A percentile compares a stretch with the other conserved stretches of the same genome.
phyloP scores from a whole-genome alignment of 805 yeast genomes.

The Kuraishia molischiana region DNA sequence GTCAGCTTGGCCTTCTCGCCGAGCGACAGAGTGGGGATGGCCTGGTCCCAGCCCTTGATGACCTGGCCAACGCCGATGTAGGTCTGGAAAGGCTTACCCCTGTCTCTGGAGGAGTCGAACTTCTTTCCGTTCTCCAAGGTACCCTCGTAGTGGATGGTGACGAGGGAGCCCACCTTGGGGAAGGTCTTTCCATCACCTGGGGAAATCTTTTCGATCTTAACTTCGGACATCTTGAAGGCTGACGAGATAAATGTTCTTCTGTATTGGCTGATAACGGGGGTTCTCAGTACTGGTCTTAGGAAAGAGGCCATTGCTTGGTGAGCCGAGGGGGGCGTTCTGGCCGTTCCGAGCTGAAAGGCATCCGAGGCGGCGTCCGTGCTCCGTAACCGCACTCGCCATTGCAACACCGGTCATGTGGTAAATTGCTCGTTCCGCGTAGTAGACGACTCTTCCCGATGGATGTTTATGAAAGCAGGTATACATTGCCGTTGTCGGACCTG shows the following conservation, averaged over 20 bases:
- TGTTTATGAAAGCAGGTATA: constrained; percentile 1
- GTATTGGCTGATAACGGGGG: background rate
- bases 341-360: too few species aligned
- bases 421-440: background rate
- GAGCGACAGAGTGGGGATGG: constrained; percentile 82
- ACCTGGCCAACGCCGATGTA: constrained; percentile 94
- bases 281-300: background rate
- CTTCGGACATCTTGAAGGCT: constrained; percentile 5
- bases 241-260: constrained; percentile 6
- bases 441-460: too few species aligned
- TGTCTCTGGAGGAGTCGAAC: constrained; percentile 91
- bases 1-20: constrained; percentile 92
- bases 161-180: constrained; percentile 82
- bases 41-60: constrained; percentile 94
- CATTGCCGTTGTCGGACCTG: constrained; percentile 15
- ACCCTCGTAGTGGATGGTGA: constrained; percentile 93
- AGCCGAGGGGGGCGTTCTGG: too few species aligned
- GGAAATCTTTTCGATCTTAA: constrained; percentile 10
- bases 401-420: background rate
- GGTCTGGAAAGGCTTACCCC: constrained; percentile 93
- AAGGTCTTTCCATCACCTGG: constrained; percentile 78
- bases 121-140: constrained; percentile 92
- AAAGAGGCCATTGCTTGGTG: too few species aligned
- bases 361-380: background rate
- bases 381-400: background rate